These are phyloP conservation scores for Chaetomium tenue DNA, from an alignment of 495 filamentous ascomycete genomes.

Conservation along the genomic window DNA sequence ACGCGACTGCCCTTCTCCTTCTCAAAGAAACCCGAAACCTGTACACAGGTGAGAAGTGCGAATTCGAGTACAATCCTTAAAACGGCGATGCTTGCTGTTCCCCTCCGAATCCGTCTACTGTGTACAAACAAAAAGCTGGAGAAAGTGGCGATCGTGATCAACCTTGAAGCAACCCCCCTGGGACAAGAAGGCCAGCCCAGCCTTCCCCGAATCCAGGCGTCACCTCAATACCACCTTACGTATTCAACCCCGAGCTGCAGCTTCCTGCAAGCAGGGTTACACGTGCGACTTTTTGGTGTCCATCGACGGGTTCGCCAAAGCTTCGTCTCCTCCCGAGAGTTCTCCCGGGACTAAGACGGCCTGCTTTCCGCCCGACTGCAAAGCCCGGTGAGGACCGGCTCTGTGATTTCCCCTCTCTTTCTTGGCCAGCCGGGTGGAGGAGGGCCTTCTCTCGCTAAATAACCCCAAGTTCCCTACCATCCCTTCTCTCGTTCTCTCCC, in stretches of 20 bases:
- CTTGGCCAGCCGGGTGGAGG: neutral
- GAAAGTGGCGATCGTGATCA: slow-evolving; percentile 9
- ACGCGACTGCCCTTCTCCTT: neutral
- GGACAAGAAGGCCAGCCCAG: neutral
- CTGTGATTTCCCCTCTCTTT: neutral
- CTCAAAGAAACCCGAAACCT: neutral
- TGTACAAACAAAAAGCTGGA: neutral
- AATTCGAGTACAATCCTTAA: neutral
- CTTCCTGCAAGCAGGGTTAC: slow-evolving; percentile 12
- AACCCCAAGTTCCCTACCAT: neutral
- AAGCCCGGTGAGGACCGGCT: neutral
- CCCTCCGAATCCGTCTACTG: neutral
- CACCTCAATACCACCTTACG: slow-evolving; percentile 3
- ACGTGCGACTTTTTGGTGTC: neutral
- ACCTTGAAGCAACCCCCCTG: neutral
- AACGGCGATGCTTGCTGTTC: neutral
- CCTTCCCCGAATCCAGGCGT: slow-evolving; percentile 1
- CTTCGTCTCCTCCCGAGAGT: slow-evolving; percentile 23
- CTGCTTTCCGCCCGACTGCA: slow-evolving; percentile 12
- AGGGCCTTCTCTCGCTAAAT: neutral
- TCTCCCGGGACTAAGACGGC: slow-evolving; percentile 11
- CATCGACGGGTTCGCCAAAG: neutral
- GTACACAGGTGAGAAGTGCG: neutral
- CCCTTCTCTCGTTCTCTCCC: slow-evolving; percentile 1
- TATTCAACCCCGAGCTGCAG: slow-evolving; percentile 4